Conservation (phyloP, 2,329 filamentous ascomycete genomes). For the Fusarium sp. region DNA sequence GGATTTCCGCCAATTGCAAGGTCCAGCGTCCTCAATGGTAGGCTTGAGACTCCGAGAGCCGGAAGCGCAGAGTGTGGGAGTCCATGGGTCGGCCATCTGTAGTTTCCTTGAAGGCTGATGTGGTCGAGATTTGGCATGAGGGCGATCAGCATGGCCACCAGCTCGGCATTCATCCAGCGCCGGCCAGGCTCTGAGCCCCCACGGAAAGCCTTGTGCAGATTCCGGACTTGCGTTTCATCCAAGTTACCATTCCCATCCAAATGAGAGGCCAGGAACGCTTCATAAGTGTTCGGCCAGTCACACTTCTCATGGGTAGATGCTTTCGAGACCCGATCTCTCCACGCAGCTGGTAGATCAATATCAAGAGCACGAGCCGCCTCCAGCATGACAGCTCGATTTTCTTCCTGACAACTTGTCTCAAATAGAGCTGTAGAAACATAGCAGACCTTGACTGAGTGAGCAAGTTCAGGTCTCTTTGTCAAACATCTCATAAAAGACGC, state of each 20-base stretch:
- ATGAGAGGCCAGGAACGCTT: not conserved
- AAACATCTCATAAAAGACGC: constrained; percentile 9
- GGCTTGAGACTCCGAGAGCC: not conserved
- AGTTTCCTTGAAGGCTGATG: not conserved
- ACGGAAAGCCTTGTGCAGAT: not conserved
- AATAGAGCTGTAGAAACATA: not conserved
- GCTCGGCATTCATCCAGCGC: not conserved
- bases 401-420: not conserved
- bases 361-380: not conserved
- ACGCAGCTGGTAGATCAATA: not conserved
- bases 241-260: not conserved
- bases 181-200: not conserved
- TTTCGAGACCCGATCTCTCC: not conserved
- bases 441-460: not conserved
- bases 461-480: not conserved
- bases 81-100: not conserved
- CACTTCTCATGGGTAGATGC: not conserved
- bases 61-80: not conserved
- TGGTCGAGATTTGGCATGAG: not conserved
- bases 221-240: not conserved
- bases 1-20: not conserved
- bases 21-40: not conserved
- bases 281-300: not conserved
- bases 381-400: not conserved
- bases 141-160: not conserved